Evolutionary conservation across 106 monocot genomes (phyloP).

Genomic region (Dendrobium nobile): DNA sequence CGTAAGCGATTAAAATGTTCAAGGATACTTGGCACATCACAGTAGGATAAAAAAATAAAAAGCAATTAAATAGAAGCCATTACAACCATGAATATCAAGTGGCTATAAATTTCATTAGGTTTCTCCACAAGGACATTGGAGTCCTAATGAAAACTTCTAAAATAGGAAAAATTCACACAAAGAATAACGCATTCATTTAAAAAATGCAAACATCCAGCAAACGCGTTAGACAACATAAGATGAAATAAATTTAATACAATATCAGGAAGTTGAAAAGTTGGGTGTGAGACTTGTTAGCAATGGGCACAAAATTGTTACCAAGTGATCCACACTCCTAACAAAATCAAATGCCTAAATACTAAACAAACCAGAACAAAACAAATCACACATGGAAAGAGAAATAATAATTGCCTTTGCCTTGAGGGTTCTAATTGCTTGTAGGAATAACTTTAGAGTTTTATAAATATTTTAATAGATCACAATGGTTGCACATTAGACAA

Average conservation of each 20-base stretch:
- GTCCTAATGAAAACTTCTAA: not conserved
- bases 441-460: not conserved
- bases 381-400: not conserved
- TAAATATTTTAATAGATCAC: not conserved
- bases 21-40: not conserved
- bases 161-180: not conserved
- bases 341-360: not conserved
- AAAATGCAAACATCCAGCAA: not conserved
- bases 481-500: not conserved
- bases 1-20: not conserved
- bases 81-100: not conserved
- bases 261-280: not conserved
- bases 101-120: not conserved
- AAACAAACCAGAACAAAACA: not conserved
- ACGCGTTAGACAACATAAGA: not conserved
- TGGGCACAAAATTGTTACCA: not conserved
- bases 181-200: not conserved
- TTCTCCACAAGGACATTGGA: not conserved
- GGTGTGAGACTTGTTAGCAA: not conserved
- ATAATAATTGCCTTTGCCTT: slow-evolving; percentile 1
- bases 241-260: not conserved
- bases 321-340: not conserved
- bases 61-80: not conserved
- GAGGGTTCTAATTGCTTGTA: not conserved
- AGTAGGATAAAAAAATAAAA: not conserved